Evolutionary conservation across 108 stramenopile genomes (phyloP).

Genomic region (Cyclotella choctawhatcheeana): DNA sequence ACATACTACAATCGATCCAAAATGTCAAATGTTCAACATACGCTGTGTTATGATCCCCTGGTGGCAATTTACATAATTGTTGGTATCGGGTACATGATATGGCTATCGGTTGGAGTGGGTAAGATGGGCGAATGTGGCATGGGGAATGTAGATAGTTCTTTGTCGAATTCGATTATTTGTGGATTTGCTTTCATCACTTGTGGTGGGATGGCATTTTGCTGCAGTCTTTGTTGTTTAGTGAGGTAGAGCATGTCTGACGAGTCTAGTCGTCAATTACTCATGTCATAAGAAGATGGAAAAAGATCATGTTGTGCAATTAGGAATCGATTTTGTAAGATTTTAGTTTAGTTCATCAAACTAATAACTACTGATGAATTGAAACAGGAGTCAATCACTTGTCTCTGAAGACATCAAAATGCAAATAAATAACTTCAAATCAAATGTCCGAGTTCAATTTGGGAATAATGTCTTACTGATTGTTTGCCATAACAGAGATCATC

Average conservation of each 20-base stretch:
- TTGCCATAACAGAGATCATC: no score
- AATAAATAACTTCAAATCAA: no score
- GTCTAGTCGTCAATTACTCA: no score
- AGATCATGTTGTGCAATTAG: no score
- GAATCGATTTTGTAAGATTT: no score
- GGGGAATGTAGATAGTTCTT: conserved; percentile 29
- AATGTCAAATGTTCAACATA: conserved; percentile 58
- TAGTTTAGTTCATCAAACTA: no score
- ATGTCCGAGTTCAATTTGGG: no score
- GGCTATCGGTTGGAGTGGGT: conserved; percentile 57
- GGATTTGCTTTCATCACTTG: conserved; percentile 59
- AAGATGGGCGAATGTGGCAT: conserved; percentile 14
- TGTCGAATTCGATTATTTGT: conserved; percentile 37
- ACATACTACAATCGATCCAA: conserved; percentile 20
- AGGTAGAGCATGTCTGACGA: neutral
- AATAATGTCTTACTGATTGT: no score
- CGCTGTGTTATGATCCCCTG: conserved; percentile 72
- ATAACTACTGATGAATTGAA: no score
- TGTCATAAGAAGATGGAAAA: no score
- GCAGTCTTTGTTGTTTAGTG: conserved; percentile 65
- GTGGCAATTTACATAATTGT: conserved; percentile 74
- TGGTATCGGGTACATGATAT: conserved; percentile 56
- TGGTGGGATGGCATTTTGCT: conserved; percentile 64
- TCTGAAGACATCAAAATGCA: no score
- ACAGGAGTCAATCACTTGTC: no score